phyloP scores from a whole-genome alignment of 495 filamentous ascomycete species.

The Letharia columbiana region DNA sequence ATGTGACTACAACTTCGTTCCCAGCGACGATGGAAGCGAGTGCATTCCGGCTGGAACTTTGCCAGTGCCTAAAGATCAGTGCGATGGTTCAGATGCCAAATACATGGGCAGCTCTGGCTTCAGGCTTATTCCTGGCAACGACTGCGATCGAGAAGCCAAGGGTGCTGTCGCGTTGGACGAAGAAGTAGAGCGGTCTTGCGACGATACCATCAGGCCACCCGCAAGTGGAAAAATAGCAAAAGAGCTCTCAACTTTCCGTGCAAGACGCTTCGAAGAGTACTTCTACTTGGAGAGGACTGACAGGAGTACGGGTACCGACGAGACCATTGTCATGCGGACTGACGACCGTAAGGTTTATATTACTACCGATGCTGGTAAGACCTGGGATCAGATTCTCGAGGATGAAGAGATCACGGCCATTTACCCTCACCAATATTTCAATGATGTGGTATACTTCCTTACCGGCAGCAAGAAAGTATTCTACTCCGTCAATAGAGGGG shows the following conservation, averaged over 20 bases:
- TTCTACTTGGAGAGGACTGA: slow-evolving; percentile 80
- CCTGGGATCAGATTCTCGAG: slow-evolving; percentile 58
- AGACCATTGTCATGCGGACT: slow-evolving; percentile 79
- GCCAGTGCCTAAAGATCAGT: slow-evolving; percentile 49
- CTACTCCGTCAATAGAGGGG: slow-evolving; percentile 69
- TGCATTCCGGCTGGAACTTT: slow-evolving; percentile 54
- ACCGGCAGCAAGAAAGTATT: slow-evolving; percentile 58
- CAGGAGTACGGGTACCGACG: slow-evolving; percentile 53
- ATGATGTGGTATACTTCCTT: slow-evolving; percentile 77
- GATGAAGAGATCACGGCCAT: slow-evolving; percentile 57
- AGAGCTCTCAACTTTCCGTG: slow-evolving; percentile 49
- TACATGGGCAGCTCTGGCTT: slow-evolving; percentile 84
- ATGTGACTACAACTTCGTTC: slow-evolving; percentile 83
- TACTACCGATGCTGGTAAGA: slow-evolving; percentile 78
- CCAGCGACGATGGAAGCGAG: slow-evolving; percentile 49
- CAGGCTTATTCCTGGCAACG: slow-evolving; percentile 84
- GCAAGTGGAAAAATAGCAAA: slow-evolving; percentile 53
- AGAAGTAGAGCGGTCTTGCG: slow-evolving; percentile 43
- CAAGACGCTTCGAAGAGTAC: slow-evolving; percentile 47
- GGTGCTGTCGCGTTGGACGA: slow-evolving; percentile 39
- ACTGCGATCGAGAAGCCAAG: slow-evolving; percentile 51
- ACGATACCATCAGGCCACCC: slow-evolving; percentile 39
- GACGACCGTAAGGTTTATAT: slow-evolving; percentile 54
- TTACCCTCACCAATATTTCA: slow-evolving; percentile 65
- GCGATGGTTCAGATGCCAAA: slow-evolving; percentile 55